A percentile compares a stretch with the other conserved stretches of the same genome.
phyloP scores from a whole-genome alignment of 1,284 basidiomycete genomes.

The Ganoderma lingzhi region DNA sequence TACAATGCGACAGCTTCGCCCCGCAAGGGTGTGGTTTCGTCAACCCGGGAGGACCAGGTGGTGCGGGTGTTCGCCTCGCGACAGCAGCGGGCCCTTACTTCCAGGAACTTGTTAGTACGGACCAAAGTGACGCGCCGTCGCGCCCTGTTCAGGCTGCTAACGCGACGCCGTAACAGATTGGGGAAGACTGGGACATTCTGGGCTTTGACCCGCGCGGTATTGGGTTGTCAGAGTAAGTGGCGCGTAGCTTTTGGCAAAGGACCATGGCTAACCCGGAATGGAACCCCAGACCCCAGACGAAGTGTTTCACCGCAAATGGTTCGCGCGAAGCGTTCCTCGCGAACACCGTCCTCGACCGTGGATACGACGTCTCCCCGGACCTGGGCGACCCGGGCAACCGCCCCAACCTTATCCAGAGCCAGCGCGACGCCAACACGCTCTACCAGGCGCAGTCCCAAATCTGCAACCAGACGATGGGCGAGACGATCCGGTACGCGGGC shows the following conservation, averaged over 20 bases:
- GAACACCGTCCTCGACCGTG: slow-evolving; percentile 47
- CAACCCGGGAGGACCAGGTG: slow-evolving; percentile 40
- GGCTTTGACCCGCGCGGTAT: slow-evolving; percentile 55
- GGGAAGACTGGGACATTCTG: slow-evolving; percentile 47
- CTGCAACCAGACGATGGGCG: slow-evolving; percentile 49
- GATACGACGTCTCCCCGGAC: slow-evolving; percentile 45
- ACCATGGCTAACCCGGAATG: not conserved
- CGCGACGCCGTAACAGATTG: slow-evolving; percentile 31
- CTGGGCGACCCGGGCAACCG: slow-evolving; percentile 37
- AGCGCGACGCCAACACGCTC: slow-evolving; percentile 44
- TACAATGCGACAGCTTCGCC: slow-evolving; percentile 32
- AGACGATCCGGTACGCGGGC: slow-evolving; percentile 51
- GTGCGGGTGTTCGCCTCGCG: slow-evolving; percentile 29
- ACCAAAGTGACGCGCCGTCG: no score
- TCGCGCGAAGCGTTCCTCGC: slow-evolving; percentile 43
- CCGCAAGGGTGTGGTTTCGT: slow-evolving; percentile 36
- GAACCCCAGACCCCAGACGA: slow-evolving; percentile 40
- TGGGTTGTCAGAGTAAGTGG: slow-evolving; percentile 43
- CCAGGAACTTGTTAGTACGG: slow-evolving; percentile 28
- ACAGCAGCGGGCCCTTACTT: slow-evolving; percentile 20
- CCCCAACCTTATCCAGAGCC: slow-evolving; percentile 44
- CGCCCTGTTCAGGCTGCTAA: not conserved
- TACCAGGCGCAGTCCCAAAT: slow-evolving; percentile 46
- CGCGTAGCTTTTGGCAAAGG: no score
- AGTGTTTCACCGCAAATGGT: slow-evolving; percentile 44